Evolutionary conservation across 148 eudicot species (phyloP), one percentile per base, ranked within the genome.

Genomic region (Camellia granthamiana): DNA sequence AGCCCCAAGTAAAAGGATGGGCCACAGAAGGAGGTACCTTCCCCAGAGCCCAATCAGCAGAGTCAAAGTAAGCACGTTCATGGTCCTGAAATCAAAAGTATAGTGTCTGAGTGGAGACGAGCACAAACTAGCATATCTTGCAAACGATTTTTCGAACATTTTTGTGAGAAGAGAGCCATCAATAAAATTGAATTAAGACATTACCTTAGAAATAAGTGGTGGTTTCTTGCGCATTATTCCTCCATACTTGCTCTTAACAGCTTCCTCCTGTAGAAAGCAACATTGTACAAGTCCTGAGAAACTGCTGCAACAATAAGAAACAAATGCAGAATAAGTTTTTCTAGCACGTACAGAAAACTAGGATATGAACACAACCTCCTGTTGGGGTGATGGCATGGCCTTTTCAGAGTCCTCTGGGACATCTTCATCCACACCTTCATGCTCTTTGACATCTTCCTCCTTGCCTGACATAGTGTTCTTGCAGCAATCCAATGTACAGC

Each of bases 41-140:
- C 65, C 97, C 94, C 62, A 95, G 80, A 84, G 99, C 99, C 99
- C 99, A 95, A 87, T 95, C 99, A 80, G 99, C 99, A 69, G 99
- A 95, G 86, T 95, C 99, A 78, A 95, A 95, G 83, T 89, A 95
- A 58, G 99, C 98, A 77, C 99, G 92, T 77, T 95, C 99, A 83
- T 93, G 97, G 84, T 95, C 99, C 99, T 95, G 87, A 3, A 47
- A 89, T 81, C 6, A 84, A 84, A 70, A 67, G 64, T 56, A 80
- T 38, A 78, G 21, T 55, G 55, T 18, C 69, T 72, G 70, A 77
- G 55, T 6, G 21, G 9, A 54, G 15, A 81, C 4, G 64, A 63
- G 67, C 13, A 49, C 11, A 72, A 38, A 38, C 51, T 64, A 38
- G 10, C 12, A 52, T 65, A 51, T 2, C 52, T 66, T 63, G 5